Evolutionary conservation across 2,329 filamentous ascomycete species (phyloP).

Genomic region (Canariomyces notabilis): DNA sequence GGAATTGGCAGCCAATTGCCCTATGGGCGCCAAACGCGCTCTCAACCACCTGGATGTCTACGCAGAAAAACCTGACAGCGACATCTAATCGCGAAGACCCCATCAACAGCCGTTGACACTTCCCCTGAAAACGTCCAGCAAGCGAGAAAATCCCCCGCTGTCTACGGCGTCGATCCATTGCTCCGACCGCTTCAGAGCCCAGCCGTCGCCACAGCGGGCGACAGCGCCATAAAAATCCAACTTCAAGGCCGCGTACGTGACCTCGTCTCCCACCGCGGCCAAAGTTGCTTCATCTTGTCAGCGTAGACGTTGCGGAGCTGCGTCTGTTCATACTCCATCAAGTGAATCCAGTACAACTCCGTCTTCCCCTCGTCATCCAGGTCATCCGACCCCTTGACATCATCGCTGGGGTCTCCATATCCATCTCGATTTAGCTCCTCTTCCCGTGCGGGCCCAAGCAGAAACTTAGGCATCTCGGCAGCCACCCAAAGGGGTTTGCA

Average conservation of each 20-base stretch:
- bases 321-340: slow-evolving; percentile 38
- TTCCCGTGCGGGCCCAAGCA: slow-evolving; percentile 25
- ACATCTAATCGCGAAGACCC: too few relatives aligned
- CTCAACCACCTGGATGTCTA: too few relatives aligned
- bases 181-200: not conserved
- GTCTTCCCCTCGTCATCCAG: slow-evolving; percentile 33
- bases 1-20: too few relatives aligned
- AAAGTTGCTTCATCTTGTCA: slow-evolving; percentile 21
- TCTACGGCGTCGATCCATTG: slow-evolving; percentile 8
- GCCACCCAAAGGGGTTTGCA: slow-evolving; percentile 35
- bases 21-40: too few relatives aligned
- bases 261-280: slow-evolving; percentile 25
- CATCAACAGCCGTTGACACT: too few relatives aligned
- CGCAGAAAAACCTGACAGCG: too few relatives aligned
- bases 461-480: slow-evolving; percentile 30
- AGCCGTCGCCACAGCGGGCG: slow-evolving; percentile 4
- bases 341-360: slow-evolving; percentile 37
- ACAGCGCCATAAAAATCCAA: slow-evolving; percentile 25
- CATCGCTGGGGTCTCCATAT: slow-evolving; percentile 25
- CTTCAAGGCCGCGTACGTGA: slow-evolving; percentile 18
- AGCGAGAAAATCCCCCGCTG: not conserved
- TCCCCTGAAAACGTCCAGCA: slow-evolving; percentile 1
- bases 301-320: slow-evolving; percentile 30
- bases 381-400: slow-evolving; percentile 11
- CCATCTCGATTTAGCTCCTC: slow-evolving; percentile 27